Percentiles rank a stretch among this genome's conserved stretches.
Evolutionary conservation across 2,329 filamentous ascomycete genomes (phyloP).

Genomic region (Cordyceps cateniannulata): DNA sequence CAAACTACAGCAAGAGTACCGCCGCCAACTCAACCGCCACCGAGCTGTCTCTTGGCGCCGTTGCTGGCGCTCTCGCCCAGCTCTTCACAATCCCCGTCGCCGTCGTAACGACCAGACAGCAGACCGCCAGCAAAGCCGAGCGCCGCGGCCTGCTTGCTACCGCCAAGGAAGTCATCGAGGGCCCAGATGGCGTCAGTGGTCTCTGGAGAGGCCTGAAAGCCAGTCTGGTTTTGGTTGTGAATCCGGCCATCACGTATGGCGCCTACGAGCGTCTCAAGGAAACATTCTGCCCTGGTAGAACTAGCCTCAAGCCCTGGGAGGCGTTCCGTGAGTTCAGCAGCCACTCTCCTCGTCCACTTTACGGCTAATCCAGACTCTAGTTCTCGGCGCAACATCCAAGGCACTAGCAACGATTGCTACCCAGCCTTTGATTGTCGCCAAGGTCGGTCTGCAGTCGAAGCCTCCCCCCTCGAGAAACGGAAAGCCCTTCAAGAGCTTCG

Average conservation of each 20-base stretch:
- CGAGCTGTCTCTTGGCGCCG: conserved; percentile 78
- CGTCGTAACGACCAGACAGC: conserved; percentile 91
- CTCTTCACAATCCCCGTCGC: conserved; percentile 94
- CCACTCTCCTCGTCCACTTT: not conserved
- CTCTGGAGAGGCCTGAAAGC: conserved; percentile 95
- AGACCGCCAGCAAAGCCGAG: conserved; percentile 80
- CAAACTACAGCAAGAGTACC: conserved; percentile 47
- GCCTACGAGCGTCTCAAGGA: conserved; percentile 87
- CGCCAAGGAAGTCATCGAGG: conserved; percentile 78
- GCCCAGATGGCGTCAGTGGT: conserved; percentile 82
- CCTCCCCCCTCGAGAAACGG: conserved; percentile 78
- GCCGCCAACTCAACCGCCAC: conserved; percentile 66
- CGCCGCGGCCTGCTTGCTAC: conserved; percentile 84
- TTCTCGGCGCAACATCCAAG: conserved; percentile 90
- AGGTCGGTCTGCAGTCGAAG: conserved; percentile 91
- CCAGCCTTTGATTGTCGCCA: conserved; percentile 94
- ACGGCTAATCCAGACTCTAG: conserved; percentile 35
- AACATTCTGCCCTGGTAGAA: conserved; percentile 68
- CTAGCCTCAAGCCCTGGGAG: conserved; percentile 72
- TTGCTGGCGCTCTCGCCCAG: conserved; percentile 86
- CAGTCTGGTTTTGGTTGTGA: conserved; percentile 89
- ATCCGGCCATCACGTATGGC: conserved; percentile 95
- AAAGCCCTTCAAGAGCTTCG: conserved; percentile 87
- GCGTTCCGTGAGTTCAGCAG: conserved; percentile 68
- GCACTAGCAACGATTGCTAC: conserved; percentile 84